Percentiles rank a stretch among this genome's conserved stretches.
Evolutionary conservation across 805 yeast genomes (phyloP).

Genomic region (Myxozyma geophila): DNA sequence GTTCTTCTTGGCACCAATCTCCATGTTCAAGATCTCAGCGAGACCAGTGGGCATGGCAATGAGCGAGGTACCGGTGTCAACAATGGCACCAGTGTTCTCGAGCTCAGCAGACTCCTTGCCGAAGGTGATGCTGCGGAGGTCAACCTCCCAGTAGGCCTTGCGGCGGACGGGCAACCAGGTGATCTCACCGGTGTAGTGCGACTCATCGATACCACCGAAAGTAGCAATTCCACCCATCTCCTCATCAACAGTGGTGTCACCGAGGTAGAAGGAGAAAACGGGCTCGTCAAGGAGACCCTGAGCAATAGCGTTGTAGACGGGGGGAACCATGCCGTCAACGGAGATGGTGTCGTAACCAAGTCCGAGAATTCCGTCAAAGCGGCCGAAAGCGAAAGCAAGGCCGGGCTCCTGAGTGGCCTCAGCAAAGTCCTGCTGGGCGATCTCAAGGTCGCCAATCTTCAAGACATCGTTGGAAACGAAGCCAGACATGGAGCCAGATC

Average conservation of each 20-base stretch:
- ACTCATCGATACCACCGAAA: constrained; percentile 88
- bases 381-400: constrained; percentile 96
- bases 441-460: constrained; percentile 78
- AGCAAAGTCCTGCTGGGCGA: constrained; percentile 90
- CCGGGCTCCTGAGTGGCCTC: constrained; percentile 99
- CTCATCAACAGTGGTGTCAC: constrained; percentile 65
- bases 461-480: constrained; percentile 85
- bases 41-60: constrained; percentile 92
- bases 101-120: constrained; percentile 91
- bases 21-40: constrained; percentile 92
- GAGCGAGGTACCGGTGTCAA: constrained; percentile 97
- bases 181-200: constrained; percentile 77
- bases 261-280: constrained; percentile 88
- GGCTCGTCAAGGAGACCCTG: constrained; percentile 81
- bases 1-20: constrained; percentile 95
- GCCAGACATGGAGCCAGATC: constrained; percentile 92
- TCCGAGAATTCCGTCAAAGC: constrained; percentile 97
- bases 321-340: constrained; percentile 88
- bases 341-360: constrained; percentile 91
- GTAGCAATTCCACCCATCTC: constrained; percentile 87
- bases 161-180: constrained; percentile 98
- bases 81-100: constrained; percentile 88
- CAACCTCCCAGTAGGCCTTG: constrained; percentile 99
- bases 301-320: constrained; percentile 84
- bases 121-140: constrained; percentile 84